Percentiles rank a stretch among this genome's conserved stretches.
Conservation (phyloP, 441 rosid species). For the Pelargonium cotyledonis region DNA sequence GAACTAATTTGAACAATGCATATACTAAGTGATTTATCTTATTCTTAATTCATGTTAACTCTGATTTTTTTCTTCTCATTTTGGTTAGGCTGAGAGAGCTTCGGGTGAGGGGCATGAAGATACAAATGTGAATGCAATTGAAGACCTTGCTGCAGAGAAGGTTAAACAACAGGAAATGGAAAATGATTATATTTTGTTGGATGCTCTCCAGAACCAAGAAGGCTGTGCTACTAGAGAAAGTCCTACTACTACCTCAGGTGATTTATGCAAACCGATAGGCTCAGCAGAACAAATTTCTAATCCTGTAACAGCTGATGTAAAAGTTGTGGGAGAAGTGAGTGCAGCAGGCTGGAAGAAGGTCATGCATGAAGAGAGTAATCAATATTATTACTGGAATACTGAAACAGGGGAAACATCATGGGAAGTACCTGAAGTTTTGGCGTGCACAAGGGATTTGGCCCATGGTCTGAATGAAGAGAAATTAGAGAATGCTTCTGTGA, state of each 20-base stretch:
- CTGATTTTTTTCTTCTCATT: constrained; percentile 12
- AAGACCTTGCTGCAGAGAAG: constrained; percentile 27
- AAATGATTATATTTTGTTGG: constrained; percentile 28
- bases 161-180: constrained; percentile 27
- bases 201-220: constrained; percentile 27
- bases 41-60: not conserved
- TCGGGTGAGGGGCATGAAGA: constrained; percentile 28
- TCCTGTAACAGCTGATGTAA: constrained; percentile 37
- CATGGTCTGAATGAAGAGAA: constrained; percentile 31
- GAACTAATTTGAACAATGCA: not conserved
- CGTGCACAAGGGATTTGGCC: constrained; percentile 30
- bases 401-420: constrained; percentile 98
- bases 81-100: constrained; percentile 39
- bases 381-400: constrained; percentile 90
- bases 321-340: constrained; percentile 42
- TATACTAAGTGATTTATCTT: not conserved
- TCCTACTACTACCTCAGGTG: constrained; percentile 26
- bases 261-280: constrained; percentile 32
- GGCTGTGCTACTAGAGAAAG: constrained; percentile 28
- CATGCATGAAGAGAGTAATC: constrained; percentile 83
- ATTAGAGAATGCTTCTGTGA: constrained; percentile 27
- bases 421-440: constrained; percentile 63
- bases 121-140: constrained; percentile 26
- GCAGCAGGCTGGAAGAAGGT: constrained; percentile 70
- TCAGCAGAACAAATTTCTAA: constrained; percentile 32